A percentile compares a stretch with the other conserved stretches of the same genome.
These are phyloP conservation scores for Solanum chilense DNA, from an alignment of 257 asterid species.

Conservation along the genomic window DNA sequence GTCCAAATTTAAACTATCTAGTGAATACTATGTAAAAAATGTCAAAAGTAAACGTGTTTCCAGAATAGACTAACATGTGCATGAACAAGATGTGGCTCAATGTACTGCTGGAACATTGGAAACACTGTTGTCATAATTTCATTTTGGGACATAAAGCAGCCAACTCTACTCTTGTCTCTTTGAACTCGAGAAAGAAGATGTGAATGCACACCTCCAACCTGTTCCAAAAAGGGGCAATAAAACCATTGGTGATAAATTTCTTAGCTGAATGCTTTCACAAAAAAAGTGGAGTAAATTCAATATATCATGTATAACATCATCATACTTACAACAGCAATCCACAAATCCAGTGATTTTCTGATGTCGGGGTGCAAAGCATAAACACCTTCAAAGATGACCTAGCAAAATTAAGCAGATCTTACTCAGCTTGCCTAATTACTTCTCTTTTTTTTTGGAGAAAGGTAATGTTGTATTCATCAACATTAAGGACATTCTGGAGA, in stretches of 20 bases:
- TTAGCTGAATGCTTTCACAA: neutral
- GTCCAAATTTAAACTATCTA: neutral
- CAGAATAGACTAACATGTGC: conserved; percentile 72
- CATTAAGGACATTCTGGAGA: neutral
- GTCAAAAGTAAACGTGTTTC: neutral
- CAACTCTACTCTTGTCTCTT: conserved; percentile 89
- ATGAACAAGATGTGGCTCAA: conserved; percentile 99
- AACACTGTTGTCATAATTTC: conserved; percentile 93
- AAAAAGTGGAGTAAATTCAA: neutral
- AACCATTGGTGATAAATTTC: conserved; percentile 1
- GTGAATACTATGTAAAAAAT: neutral
- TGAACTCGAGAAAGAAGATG: conserved; percentile 97
- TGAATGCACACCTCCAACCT: conserved; percentile 99
- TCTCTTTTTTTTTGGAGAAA: neutral
- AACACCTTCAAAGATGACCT: conserved; percentile 98
- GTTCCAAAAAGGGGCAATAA: conserved; percentile 21
- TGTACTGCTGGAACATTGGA: conserved; percentile 98
- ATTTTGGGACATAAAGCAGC: conserved; percentile 83
- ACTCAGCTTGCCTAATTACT: neutral
- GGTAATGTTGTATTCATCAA: neutral
- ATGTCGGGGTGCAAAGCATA: conserved; percentile 97
- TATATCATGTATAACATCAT: neutral
- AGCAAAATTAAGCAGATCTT: conserved; percentile 10
- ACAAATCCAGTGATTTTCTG: conserved; percentile 79
- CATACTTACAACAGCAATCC: conserved; percentile 98